Base-by-base conservation (phyloP, 2,329 filamentous ascomycete genomes). In the Sporothrix pallida region DNA sequence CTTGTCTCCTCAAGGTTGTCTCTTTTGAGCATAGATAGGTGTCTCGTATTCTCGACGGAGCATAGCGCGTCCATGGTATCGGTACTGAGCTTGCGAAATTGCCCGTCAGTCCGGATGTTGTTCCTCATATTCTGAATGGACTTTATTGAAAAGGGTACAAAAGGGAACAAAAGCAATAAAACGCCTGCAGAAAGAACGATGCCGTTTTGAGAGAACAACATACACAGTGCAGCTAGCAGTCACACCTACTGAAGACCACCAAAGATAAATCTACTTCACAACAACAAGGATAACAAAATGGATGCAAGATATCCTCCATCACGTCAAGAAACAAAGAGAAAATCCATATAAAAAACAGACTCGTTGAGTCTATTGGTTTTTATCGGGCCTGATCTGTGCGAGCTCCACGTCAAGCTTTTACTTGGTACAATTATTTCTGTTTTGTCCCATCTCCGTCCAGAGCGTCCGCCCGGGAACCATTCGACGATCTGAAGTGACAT, bases 151-250 rank as follows among this genome's bases (percentile, higher is more conserved):
- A 17, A 23, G 2, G 17, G 3, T 2, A 15, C 1, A 8, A 23
- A 17, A 23, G 2, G 17, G 3, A 31, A 60, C 12, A 60, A 37
- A 31, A 31, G 56, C 56, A 31, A 60, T 60, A 31, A 60, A 58
- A 60, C 26, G 37, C 56, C 56, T 60, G 56, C 56, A 37, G 23
- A 60, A 60, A 23, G 20, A 56, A 26, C 56, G 26, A 58, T 58
- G 54, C 54, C 54, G 20, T 58, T 58, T 58, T 58, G n/a, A 58
- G 54, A 9, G 23, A 26, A 26, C 23, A 26, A 37, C 31, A 37
- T 37, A 37, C 4, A n/a, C n/a, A n/a, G n/a, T n/a, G n/a, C n/a
- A 37, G 31, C 31, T 37, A 3, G 31, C 31, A 37, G 31, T 37
- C 4, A 37, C 31, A 37, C 31, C 7, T 26, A 26, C 23, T 26